A percentile compares a stretch with the other conserved stretches of the same genome.
Evolutionary conservation across 768 basidiomycete species (phyloP).

Genomic region (Trametes gibbosa): DNA sequence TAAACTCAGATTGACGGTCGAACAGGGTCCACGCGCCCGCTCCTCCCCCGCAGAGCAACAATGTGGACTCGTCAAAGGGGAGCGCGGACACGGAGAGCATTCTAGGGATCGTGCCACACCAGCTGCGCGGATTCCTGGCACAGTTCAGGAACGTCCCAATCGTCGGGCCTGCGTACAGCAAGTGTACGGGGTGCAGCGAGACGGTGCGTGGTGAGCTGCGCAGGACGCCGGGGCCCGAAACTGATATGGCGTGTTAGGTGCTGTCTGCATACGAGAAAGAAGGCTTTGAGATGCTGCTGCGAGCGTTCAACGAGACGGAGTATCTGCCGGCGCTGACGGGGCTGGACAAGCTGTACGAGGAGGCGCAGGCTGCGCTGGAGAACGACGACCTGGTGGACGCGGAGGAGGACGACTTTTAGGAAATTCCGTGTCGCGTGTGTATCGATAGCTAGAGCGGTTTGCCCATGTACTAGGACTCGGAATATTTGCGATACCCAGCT

Average conservation of each 20-base stretch:
- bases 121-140: conserved; percentile 85
- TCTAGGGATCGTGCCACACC: conserved; percentile 90
- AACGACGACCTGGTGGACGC: conserved; percentile 50
- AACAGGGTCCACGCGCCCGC: conserved; percentile 63
- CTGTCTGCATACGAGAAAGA: conserved; percentile 76
- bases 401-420: conserved; percentile 29
- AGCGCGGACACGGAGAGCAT: conserved; percentile 44
- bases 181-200: conserved; percentile 90
- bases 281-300: conserved; percentile 76
- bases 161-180: conserved; percentile 80
- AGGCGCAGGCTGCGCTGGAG: conserved; percentile 50
- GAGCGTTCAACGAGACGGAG: conserved; percentile 85
- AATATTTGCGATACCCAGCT: not conserved
- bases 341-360: conserved; percentile 51
- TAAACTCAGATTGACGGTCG: not conserved
- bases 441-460: too few species aligned
- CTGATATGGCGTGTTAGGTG: conserved; percentile 47
- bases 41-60: conserved; percentile 45
- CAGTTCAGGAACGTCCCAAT: conserved; percentile 85
- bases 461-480: not conserved
- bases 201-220: conserved; percentile 39
- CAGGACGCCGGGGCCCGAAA: not conserved
- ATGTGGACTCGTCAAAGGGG: conserved; percentile 18
- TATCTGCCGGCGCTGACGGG: conserved; percentile 55
- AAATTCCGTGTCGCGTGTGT: too few species aligned